A percentile compares a stretch with the other conserved stretches of the same genome.
Conservation (phyloP, 257 asterid species). For the Solanum clarkiae region DNA sequence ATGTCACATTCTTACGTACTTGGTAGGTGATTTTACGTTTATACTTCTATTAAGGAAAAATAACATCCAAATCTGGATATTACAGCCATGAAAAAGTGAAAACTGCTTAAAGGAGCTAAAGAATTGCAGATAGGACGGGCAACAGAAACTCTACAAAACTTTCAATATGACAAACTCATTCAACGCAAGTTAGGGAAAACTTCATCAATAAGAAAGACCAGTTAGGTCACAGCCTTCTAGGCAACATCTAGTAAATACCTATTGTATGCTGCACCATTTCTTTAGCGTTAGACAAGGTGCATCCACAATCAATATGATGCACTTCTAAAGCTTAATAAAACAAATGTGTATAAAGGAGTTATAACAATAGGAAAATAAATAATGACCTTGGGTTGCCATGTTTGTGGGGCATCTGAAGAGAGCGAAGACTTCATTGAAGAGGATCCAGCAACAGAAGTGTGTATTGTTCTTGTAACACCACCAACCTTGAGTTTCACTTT, state of each 20-base stretch:
- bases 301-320: not conserved
- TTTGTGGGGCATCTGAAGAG: slow-evolving; percentile 18
- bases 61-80: not conserved
- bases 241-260: not conserved
- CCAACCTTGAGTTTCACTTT: slow-evolving; percentile 78
- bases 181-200: not conserved
- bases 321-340: not conserved
- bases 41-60: not conserved
- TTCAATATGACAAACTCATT: not conserved
- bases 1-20: not conserved
- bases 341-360: not conserved
- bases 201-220: not conserved
- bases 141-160: not conserved
- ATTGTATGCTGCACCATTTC: not conserved
- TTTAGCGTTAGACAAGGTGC: not conserved
- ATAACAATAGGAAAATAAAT: not conserved
- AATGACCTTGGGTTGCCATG: slow-evolving; percentile 11
- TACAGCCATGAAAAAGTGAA: not conserved
- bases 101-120: not conserved
- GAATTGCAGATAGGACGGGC: not conserved
- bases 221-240: not conserved
- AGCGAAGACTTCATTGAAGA: slow-evolving; percentile 26
- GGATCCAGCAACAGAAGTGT: slow-evolving; percentile 37
- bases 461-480: slow-evolving; percentile 63
- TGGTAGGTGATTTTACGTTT: not conserved